phyloP scores from a whole-genome alignment of 345 rosid genomes.

The Murraya koenigii region DNA sequence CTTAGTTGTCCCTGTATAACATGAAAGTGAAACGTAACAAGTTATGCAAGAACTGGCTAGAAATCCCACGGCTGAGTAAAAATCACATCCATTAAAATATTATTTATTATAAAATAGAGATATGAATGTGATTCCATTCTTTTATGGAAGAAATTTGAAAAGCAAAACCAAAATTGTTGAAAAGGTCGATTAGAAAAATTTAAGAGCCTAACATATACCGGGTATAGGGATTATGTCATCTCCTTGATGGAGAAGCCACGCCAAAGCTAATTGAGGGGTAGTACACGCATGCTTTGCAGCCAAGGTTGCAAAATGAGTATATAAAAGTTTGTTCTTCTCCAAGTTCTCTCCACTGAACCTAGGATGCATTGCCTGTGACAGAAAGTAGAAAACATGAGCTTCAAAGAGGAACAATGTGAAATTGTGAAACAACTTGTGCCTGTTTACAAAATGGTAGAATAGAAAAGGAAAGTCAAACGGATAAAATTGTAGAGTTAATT shows the following conservation, averaged over 20 bases:
- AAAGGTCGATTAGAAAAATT: not conserved
- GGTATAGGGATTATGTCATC: slow-evolving; percentile 50
- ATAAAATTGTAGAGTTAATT: not conserved
- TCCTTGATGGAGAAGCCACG: slow-evolving; percentile 51
- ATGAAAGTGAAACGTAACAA: not conserved
- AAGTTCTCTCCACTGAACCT: slow-evolving; percentile 39
- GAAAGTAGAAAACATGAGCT: not conserved
- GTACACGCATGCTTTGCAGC: slow-evolving; percentile 41
- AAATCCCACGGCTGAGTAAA: not conserved
- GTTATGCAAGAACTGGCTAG: not conserved
- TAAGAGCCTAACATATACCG: slow-evolving; percentile 13
- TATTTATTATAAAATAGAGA: not conserved
- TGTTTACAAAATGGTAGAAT: not conserved
- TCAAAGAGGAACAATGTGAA: no score
- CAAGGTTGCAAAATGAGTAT: slow-evolving; percentile 25
- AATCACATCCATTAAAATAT: not conserved
- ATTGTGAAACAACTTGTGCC: not conserved
- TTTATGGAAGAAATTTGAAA: not conserved
- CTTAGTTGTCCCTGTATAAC: slow-evolving; percentile 45
- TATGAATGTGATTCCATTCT: not conserved
- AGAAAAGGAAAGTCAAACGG: not conserved
- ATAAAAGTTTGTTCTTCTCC: slow-evolving; percentile 47
- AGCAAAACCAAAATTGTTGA: not conserved
- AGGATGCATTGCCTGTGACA: slow-evolving; percentile 29
- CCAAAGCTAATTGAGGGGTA: slow-evolving; percentile 47